These are phyloP conservation scores for Achaetomium macrosporum DNA, from an alignment of 2,329 filamentous ascomycete species.

Conservation along the genomic window DNA sequence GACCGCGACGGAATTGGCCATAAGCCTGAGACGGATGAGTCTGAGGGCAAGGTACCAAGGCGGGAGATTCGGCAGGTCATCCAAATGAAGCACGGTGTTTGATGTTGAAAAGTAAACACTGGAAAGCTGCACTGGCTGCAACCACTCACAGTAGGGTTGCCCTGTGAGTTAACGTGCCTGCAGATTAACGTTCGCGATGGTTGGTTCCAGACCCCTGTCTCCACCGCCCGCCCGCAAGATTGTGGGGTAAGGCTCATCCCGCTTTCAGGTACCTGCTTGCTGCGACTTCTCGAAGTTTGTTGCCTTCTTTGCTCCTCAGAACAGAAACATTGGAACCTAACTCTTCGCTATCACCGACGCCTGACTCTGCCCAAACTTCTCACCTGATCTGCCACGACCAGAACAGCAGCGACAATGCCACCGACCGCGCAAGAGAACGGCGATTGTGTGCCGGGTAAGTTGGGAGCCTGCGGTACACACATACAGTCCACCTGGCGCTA, in stretches of 20 bases:
- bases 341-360: too few relatives aligned
- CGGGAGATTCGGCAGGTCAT: too few relatives aligned
- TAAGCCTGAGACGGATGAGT: too few relatives aligned
- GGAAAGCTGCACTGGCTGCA: too few relatives aligned
- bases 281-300: neutral
- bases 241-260: constrained; percentile 6
- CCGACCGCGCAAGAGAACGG: constrained; percentile 6
- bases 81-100: too few relatives aligned
- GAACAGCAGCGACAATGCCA: constrained; percentile 8
- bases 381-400: neutral
- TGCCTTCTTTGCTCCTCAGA: neutral
- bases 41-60: too few relatives aligned
- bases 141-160: too few relatives aligned
- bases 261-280: neutral
- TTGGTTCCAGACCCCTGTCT: constrained; percentile 3
- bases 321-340: neutral
- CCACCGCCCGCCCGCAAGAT: neutral
- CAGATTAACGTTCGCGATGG: constrained; percentile 2
- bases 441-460: neutral
- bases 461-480: neutral
- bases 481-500: neutral
- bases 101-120: too few relatives aligned
- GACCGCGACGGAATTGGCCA: too few relatives aligned
- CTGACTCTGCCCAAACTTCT: neutral
- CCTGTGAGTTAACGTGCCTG: too few relatives aligned